Evolutionary conservation across 2,329 filamentous ascomycete genomes (phyloP), one percentile per base, ranked within the genome.

Genomic region (Fusarium haematococcum): DNA sequence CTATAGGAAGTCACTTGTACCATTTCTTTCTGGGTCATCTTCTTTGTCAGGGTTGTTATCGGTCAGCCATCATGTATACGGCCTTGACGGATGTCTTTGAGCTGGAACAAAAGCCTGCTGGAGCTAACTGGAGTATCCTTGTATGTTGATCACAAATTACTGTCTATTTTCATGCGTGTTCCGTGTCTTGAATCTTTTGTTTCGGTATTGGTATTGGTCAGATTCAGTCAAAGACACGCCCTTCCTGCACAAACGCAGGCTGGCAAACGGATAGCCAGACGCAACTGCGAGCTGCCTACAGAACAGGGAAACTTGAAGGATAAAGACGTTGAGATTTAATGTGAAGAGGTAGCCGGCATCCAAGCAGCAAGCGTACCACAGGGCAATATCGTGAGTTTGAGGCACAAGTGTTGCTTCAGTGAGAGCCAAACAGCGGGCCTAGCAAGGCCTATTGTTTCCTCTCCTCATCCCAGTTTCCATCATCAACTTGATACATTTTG

Each of bases 291-390:
- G 23, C 7, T 27, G 13, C 13, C 23, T 18, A 48, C 8, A 23
- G 23, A 23, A 14, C 11, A 11, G 11, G 11, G 20, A 23, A 45
- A 8, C 41, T 23, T 52, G 3, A 6, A n/a, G 3, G 16, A 3
- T 5, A 52, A 8, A 2, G 9, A n/a, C 3, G 16, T 11, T n/a
- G 48, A 30, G 5, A 4, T 2, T 30, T 13, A 9, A n/a, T 30
- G 9, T n/a, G 5, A 30, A 7, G 9, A 30, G 3, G 2, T 18
- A 52, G 16, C 0, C 0, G 9, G 16, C 2, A 9, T 13, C 13
- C 3, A 13, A n/a, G 25, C 9, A 30, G 25, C 6, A 32, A 32
- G 18, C 4, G 6, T 14, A 20, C 20, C 18, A 30, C 5, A 7
- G 10, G 16, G 27, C 2, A 30, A 8, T 7, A n/a, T n/a, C 25